These are phyloP conservation scores for Capsicum chinense DNA, from an alignment of 257 asterid genomes.

Conservation along the genomic window DNA sequence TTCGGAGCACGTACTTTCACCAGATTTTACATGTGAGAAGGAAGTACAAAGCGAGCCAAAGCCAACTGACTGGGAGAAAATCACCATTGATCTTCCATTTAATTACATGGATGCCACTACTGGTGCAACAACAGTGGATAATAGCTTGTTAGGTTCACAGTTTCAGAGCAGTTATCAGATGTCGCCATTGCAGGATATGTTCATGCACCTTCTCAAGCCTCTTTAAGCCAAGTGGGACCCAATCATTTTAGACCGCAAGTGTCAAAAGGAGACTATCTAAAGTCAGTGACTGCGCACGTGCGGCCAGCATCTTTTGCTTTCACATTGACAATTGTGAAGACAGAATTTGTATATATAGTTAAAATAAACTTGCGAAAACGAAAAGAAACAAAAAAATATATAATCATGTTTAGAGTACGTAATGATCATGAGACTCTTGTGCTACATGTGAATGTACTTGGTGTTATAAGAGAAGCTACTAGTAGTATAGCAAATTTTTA, in stretches of 20 bases:
- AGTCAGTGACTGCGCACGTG: slow-evolving; percentile 68
- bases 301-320: slow-evolving; percentile 35
- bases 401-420: neutral
- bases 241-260: slow-evolving; percentile 35
- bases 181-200: slow-evolving; percentile 72
- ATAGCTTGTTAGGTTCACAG: slow-evolving; percentile 45
- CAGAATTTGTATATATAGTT: neutral
- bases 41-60: slow-evolving; percentile 86
- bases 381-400: no score
- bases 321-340: slow-evolving; percentile 15
- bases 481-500: neutral
- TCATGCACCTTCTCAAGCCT: slow-evolving; percentile 62
- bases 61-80: slow-evolving; percentile 61
- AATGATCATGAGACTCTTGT: slow-evolving; percentile 2
- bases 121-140: slow-evolving; percentile 30
- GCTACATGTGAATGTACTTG: slow-evolving; percentile 26
- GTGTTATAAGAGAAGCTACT: neutral
- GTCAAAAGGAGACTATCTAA: slow-evolving; percentile 57
- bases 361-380: neutral
- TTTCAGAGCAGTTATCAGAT: slow-evolving; percentile 48
- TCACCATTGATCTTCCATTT: slow-evolving; percentile 55
- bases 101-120: slow-evolving; percentile 55
- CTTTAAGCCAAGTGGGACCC: slow-evolving; percentile 42
- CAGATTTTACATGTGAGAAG: slow-evolving; percentile 46
- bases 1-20: slow-evolving; percentile 84